Evolutionary conservation across 2,329 filamentous ascomycete species (phyloP).

Genomic region (Monilinia fructigena): DNA sequence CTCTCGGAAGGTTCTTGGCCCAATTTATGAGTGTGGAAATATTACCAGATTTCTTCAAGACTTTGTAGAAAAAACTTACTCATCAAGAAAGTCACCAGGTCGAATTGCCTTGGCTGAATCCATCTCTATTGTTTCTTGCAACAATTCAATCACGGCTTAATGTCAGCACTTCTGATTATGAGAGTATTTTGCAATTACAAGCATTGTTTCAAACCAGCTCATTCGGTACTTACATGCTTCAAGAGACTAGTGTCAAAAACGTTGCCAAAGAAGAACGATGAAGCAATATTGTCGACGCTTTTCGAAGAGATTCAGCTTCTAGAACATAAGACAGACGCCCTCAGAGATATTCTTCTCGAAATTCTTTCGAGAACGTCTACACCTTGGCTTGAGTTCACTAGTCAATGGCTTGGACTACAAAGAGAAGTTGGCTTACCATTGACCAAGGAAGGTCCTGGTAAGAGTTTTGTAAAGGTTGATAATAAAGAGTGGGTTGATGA

Average conservation of each 20-base stretch:
- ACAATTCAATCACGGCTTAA: conserved; percentile 39
- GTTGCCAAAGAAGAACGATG: conserved; percentile 49
- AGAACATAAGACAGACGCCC: conserved; percentile 60
- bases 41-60: conserved; percentile 36
- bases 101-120: conserved; percentile 40
- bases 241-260: conserved; percentile 36
- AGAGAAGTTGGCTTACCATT: conserved; percentile 56
- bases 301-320: conserved; percentile 62
- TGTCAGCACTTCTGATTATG: conserved; percentile 30
- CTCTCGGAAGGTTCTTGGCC: conserved; percentile 47
- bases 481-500: conserved; percentile 57
- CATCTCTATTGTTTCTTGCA: conserved; percentile 43
- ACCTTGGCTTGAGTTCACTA: conserved; percentile 66
- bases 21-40: conserved; percentile 42
- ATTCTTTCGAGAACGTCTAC: conserved; percentile 61
- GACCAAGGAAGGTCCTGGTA: conserved; percentile 48
- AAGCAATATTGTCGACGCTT: conserved; percentile 59
- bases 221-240: conserved; percentile 39
- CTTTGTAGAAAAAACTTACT: conserved; percentile 38
- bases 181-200: conserved; percentile 40
- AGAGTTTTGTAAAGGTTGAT: conserved; percentile 61
- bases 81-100: conserved; percentile 33
- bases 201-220: conserved; percentile 37
- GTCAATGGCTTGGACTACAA: conserved; percentile 73
- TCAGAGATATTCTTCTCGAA: conserved; percentile 65